Percentiles rank a stretch among this genome's conserved stretches.
Evolutionary conservation across 345 rosid genomes (phyloP).

Genomic region (Camelina neglecta): DNA sequence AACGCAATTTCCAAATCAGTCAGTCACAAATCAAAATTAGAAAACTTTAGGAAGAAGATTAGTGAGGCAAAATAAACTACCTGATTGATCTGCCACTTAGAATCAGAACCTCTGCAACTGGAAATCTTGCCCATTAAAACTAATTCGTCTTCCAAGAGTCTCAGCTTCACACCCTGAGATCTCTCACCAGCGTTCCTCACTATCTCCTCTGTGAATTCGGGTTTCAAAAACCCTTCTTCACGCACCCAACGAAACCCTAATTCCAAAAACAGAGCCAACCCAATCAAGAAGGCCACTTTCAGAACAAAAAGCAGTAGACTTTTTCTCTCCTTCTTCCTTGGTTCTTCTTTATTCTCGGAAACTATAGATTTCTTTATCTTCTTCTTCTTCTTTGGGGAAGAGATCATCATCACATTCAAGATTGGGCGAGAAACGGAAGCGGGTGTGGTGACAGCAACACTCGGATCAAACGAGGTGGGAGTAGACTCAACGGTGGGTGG

Average conservation of each 20-base stretch:
- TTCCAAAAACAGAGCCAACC: constrained; percentile 50
- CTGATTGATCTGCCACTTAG: constrained; percentile 73
- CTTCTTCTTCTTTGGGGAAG: constrained; percentile 43
- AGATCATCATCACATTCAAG: constrained; percentile 38
- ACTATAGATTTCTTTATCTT: not conserved
- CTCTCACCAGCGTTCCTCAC: constrained; percentile 58
- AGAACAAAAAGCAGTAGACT: constrained; percentile 20
- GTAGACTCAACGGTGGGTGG: constrained; percentile 42
- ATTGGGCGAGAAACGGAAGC: constrained; percentile 47
- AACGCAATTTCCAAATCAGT: not conserved
- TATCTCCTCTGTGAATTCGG: constrained; percentile 51
- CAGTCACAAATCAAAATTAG: not conserved
- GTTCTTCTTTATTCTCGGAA: not conserved
- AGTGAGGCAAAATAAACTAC: constrained; percentile 40
- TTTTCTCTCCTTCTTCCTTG: not conserved
- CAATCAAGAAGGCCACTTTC: constrained; percentile 48
- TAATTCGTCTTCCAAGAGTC: constrained; percentile 59
- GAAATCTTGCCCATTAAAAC: constrained; percentile 37
- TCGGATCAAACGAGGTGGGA: constrained; percentile 62
- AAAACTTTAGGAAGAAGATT: constrained; percentile 15
- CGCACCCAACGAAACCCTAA: constrained; percentile 52
- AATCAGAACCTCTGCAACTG: constrained; percentile 58
- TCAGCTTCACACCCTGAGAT: constrained; percentile 52
- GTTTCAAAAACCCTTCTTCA: constrained; percentile 47
- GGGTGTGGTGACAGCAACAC: constrained; percentile 55